These are phyloP conservation scores for Erodium maritimum DNA, from an alignment of 345 rosid genomes.

Conservation along the genomic window DNA sequence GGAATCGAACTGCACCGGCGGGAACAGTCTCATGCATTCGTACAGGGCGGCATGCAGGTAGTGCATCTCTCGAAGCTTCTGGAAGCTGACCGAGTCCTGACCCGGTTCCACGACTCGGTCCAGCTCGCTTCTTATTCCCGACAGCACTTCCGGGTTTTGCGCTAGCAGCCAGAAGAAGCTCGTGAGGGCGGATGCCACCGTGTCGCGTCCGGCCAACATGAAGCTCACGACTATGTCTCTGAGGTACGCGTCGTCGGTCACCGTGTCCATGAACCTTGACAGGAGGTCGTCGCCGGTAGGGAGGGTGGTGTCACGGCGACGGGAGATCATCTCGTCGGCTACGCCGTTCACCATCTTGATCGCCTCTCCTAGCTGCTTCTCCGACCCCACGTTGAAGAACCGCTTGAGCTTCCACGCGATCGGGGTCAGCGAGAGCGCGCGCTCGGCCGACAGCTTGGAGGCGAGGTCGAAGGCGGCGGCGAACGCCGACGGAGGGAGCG, in stretches of 20 bases:
- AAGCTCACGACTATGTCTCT: slow-evolving; percentile 48
- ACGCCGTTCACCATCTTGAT: slow-evolving; percentile 27
- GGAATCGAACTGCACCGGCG: slow-evolving; percentile 74
- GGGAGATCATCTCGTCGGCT: slow-evolving; percentile 25
- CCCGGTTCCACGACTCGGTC: slow-evolving; percentile 24
- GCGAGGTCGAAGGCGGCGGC: slow-evolving; percentile 45
- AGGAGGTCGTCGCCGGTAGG: slow-evolving; percentile 24
- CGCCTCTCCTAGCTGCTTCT: slow-evolving; percentile 36
- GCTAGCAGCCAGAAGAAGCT: slow-evolving; percentile 43
- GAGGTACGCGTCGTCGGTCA: slow-evolving; percentile 34
- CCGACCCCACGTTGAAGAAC: slow-evolving; percentile 32
- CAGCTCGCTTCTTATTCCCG: slow-evolving; percentile 38
- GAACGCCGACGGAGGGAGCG: slow-evolving; percentile 26
- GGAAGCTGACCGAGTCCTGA: slow-evolving; percentile 16
- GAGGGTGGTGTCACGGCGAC: slow-evolving; percentile 25
- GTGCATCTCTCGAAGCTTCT: slow-evolving; percentile 36
- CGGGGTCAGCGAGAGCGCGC: slow-evolving; percentile 28
- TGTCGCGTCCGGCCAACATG: slow-evolving; percentile 54
- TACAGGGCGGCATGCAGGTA: slow-evolving; percentile 48
- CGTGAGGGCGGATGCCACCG: slow-evolving; percentile 45
- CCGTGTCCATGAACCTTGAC: slow-evolving; percentile 46
- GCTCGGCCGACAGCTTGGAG: slow-evolving; percentile 29
- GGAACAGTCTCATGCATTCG: slow-evolving; percentile 55
- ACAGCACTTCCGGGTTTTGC: slow-evolving; percentile 28
- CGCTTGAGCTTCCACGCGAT: slow-evolving; percentile 39